Percentiles rank a stretch among this genome's conserved stretches.
Conservation (phyloP, 2,329 filamentous ascomycete genomes). For the Periconia sp. region DNA sequence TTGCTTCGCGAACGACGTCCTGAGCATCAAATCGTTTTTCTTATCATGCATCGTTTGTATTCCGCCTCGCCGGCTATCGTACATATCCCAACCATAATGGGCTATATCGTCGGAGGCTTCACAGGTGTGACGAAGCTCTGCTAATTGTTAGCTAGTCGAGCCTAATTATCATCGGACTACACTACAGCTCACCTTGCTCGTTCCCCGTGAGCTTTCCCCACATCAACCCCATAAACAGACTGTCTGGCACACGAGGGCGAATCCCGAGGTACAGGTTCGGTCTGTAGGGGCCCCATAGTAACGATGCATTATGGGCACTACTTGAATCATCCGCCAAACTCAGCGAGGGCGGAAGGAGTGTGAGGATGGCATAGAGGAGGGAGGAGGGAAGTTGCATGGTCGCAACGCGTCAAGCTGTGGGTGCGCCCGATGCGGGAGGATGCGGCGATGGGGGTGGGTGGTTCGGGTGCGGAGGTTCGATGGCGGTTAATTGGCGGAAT, state of each 20-base stretch:
- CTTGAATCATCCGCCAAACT: slow-evolving; percentile 15
- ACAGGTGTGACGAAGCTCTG: slow-evolving; percentile 81
- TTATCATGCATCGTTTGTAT: slow-evolving; percentile 85
- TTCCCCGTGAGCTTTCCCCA: slow-evolving; percentile 85
- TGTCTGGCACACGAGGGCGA: slow-evolving; percentile 76
- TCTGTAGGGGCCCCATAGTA: slow-evolving; percentile 94
- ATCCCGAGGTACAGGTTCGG: slow-evolving; percentile 93
- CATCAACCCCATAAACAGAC: slow-evolving; percentile 77
- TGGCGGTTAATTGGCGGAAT: slow-evolving; percentile 1
- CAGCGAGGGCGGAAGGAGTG: slow-evolving; percentile 13
- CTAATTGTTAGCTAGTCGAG: slow-evolving; percentile 8
- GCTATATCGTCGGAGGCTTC: slow-evolving; percentile 91
- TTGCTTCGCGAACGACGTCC: slow-evolving; percentile 88
- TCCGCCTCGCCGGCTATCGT: slow-evolving; percentile 82
- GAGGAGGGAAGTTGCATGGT: slow-evolving; percentile 21
- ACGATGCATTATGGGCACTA: slow-evolving; percentile 65
- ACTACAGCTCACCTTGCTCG: slow-evolving; percentile 64
- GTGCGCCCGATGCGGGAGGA: slow-evolving; percentile 1
- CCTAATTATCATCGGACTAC: not conserved
- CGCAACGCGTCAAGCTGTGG: slow-evolving; percentile 5
- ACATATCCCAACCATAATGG: slow-evolving; percentile 96
- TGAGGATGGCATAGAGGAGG: slow-evolving; percentile 18
- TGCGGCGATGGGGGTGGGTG: not conserved
- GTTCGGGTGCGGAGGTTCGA: not conserved
- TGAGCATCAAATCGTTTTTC: slow-evolving; percentile 82